Conservation (phyloP, 352 stramenopile species). For the Phytophthora sp. region DNA sequence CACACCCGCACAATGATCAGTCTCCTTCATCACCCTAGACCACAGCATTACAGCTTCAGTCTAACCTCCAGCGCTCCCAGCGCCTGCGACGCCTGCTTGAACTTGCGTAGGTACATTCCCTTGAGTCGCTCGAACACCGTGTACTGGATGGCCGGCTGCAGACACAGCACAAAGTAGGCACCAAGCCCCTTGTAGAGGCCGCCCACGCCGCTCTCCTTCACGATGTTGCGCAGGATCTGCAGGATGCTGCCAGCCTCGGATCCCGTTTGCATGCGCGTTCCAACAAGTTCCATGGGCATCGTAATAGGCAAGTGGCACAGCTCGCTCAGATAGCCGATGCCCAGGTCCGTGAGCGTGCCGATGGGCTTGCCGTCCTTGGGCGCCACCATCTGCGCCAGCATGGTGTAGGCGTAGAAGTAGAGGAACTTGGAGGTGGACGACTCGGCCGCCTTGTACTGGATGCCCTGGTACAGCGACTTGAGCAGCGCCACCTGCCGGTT, state of each 20-base stretch:
- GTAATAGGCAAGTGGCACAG: conserved; percentile 80
- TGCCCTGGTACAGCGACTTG: conserved; percentile 78
- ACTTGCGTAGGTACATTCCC: conserved; percentile 66
- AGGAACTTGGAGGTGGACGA: conserved; percentile 89
- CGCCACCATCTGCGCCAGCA: conserved; percentile 69
- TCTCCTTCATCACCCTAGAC: not conserved
- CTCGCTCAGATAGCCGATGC: conserved; percentile 86
- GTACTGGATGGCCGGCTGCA: conserved; percentile 98
- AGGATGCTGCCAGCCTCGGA: conserved; percentile 51
- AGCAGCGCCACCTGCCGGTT: conserved; percentile 50
- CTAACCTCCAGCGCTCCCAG: conserved; percentile 75
- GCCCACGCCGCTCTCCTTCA: conserved; percentile 66
- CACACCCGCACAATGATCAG: conserved; percentile 3
- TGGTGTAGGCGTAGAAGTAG: conserved; percentile 92
- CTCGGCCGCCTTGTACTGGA: conserved; percentile 87
- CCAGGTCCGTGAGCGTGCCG: conserved; percentile 68
- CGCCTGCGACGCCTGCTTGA: conserved; percentile 59
- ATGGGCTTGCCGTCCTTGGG: conserved; percentile 68
- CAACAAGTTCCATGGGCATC: conserved; percentile 90
- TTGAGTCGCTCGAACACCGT: conserved; percentile 95
- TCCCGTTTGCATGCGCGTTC: conserved; percentile 84
- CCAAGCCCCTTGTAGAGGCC: conserved; percentile 90
- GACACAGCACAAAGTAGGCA: conserved; percentile 95
- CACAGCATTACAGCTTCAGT: not conserved
- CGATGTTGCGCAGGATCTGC: conserved; percentile 66